Conservation (phyloP, 345 rosid genomes). For the Camelina hispida region DNA sequence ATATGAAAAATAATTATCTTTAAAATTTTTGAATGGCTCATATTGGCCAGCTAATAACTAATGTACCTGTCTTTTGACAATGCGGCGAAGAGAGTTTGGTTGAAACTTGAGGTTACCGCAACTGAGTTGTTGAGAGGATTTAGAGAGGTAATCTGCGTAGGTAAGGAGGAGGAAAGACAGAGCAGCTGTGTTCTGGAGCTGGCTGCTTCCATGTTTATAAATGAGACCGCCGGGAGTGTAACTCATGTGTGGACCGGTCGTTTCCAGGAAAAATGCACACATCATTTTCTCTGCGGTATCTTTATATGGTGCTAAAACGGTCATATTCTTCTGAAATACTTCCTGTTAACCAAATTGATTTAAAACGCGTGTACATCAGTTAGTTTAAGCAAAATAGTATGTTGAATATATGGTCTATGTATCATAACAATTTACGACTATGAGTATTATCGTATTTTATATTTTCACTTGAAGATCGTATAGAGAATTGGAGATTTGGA, state of each 20-base stretch:
- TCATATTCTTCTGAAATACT: slow-evolving; percentile 60
- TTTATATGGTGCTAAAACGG: slow-evolving; percentile 59
- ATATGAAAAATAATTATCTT: not conserved
- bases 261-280: slow-evolving; percentile 71
- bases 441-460: not conserved
- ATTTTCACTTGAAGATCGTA: not conserved
- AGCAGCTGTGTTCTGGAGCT: slow-evolving; percentile 81
- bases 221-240: slow-evolving; percentile 81
- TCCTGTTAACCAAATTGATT: slow-evolving; percentile 50
- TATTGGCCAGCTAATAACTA: not conserved
- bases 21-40: not conserved
- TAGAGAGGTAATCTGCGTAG: slow-evolving; percentile 76
- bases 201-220: slow-evolving; percentile 84
- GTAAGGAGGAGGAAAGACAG: slow-evolving; percentile 80
- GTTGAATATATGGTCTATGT: not conserved
- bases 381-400: not conserved
- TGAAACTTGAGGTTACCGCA: slow-evolving; percentile 58
- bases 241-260: slow-evolving; percentile 70
- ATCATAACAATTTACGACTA: not conserved
- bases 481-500: slow-evolving; percentile 4
- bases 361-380: not conserved
- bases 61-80: slow-evolving; percentile 67
- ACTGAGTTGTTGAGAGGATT: slow-evolving; percentile 60
- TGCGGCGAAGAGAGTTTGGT: slow-evolving; percentile 64
- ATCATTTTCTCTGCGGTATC: slow-evolving; percentile 79